Conservation (phyloP, 1,284 basidiomycete species). For the Cutaneotrichosporon daszewskae region DNA sequence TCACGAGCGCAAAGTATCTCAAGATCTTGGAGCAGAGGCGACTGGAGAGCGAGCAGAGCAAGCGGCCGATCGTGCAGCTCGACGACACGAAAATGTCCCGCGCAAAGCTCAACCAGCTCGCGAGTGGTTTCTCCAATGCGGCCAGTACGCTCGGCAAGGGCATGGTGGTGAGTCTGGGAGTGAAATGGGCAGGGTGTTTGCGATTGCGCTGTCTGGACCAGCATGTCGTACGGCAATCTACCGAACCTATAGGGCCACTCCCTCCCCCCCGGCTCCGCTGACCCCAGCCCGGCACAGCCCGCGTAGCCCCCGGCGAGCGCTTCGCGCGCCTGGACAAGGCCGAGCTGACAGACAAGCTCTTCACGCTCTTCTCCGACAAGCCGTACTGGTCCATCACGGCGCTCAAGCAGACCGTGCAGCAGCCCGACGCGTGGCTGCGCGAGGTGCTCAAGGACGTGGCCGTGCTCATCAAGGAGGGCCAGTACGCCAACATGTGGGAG, state of each 20-base stretch:
- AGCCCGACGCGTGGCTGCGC: conserved; percentile 86
- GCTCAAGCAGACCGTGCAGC: conserved; percentile 73
- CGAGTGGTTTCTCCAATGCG: conserved; percentile 33
- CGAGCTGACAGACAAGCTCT: conserved; percentile 81
- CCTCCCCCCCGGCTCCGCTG: no score
- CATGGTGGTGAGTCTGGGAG: conserved; percentile 33
- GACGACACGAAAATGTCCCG: conserved; percentile 37
- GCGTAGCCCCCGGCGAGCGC: conserved; percentile 56
- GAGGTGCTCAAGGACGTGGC: conserved; percentile 80
- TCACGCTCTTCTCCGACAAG: conserved; percentile 68
- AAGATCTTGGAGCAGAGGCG: conserved; percentile 46
- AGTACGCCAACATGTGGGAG: conserved; percentile 51
- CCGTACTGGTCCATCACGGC: conserved; percentile 78
- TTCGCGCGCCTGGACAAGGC: conserved; percentile 80
- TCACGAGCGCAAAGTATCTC: conserved; percentile 46
- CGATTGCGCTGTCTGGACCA: no score
- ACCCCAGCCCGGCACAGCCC: conserved; percentile 4
- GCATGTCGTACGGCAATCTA: no score
- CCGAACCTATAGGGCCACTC: no score
- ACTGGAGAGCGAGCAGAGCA: conserved; percentile 46
- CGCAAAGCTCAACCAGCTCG: conserved; percentile 40
- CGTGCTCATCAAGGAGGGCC: conserved; percentile 68
- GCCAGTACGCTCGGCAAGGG: conserved; percentile 31
- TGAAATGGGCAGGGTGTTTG: no score
- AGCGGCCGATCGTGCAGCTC: conserved; percentile 48